phyloP scores from a whole-genome alignment of 805 yeast species.

The Lipomyces yamanashiensis region DNA sequence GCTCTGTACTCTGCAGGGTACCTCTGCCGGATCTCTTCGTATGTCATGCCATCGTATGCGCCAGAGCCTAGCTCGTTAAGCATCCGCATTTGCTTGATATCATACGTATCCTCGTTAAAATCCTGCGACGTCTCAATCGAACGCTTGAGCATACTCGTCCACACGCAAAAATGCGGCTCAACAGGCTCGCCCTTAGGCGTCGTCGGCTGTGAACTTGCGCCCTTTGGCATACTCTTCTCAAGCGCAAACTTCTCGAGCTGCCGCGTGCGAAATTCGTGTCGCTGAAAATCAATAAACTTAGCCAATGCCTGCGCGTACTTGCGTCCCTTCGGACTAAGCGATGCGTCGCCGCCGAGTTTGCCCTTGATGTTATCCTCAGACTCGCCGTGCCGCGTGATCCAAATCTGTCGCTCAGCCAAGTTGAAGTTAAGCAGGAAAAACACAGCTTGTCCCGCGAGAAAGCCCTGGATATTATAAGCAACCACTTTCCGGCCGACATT shows the following conservation, averaged over 20 bases:
- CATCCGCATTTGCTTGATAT: conserved; percentile 88
- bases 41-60: conserved; percentile 88
- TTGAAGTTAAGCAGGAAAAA: conserved; percentile 89
- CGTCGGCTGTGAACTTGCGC: conserved; percentile 42
- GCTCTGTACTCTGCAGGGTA: conserved; percentile 81
- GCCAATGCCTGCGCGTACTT: conserved; percentile 75
- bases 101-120: conserved; percentile 75
- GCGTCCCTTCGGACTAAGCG: conserved; percentile 75
- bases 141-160: conserved; percentile 87
- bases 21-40: conserved; percentile 73
- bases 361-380: conserved; percentile 83
- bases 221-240: conserved; percentile 50
- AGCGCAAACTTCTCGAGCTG: conserved; percentile 61
- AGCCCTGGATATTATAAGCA: conserved; percentile 85
- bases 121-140: conserved; percentile 76
- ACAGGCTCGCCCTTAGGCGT: conserved; percentile 49
- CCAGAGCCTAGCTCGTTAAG: conserved; percentile 94
- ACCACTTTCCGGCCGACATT: conserved; percentile 95
- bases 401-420: conserved; percentile 83
- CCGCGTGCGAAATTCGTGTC: conserved; percentile 65
- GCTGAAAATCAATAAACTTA: conserved; percentile 71
- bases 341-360: conserved; percentile 89
- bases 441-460: conserved; percentile 89
- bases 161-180: conserved; percentile 82
- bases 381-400: conserved; percentile 96